Evolutionary conservation across 2,329 filamentous ascomycete species (phyloP), one percentile per base, ranked within the genome.

Genomic region (Diplodia corticola): DNA sequence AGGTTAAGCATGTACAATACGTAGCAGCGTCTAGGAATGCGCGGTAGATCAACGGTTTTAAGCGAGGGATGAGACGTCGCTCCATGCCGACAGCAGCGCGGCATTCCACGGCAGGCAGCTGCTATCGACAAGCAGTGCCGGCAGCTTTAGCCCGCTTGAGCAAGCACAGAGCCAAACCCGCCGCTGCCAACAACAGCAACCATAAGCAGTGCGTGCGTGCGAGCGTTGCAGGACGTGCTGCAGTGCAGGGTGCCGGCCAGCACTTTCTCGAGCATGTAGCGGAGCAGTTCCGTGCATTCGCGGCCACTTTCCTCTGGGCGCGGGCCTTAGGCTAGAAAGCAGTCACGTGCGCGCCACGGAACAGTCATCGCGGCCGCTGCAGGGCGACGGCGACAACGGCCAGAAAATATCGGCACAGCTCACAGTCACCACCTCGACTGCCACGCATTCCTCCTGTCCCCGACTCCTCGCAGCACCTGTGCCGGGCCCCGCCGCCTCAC

Each of bases 291-390:
- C 54, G 53, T 57, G 22, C 17, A 26, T 28, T 35, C 53, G 53
- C 53, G 12, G 53, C 44, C 33, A 17, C 53, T 28, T 57, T 57
- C 35, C 22, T 26, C 28, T 4, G 20, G 33, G 3, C 20, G 33
- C 7, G 22, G 35, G 53, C 12, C 12, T 5, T n/a, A 26, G 40
- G n/a, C 15, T 12, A 33, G 30, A 33, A 33, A 2, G 10, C 6
- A 17, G 44, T 61, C 57, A 61, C 57, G 57, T 61, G 57, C 26
- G 26, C 57, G 48, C 26, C 30, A 28, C 57, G 40, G 55, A 35
- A 49, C 40, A 61, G 40, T 49, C 40, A 49, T 30, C 22, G 12
- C 40, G 2, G 35, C 35, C 20, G 22, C 40, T 24, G 20, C 35
- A 30, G 40, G 26, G 48, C 22, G 22, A n/a, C 44, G 13, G 35